These are phyloP conservation scores for Ceratobasidium sp. DNA, from an alignment of 1,284 basidiomycete genomes.

Conservation along the genomic window DNA sequence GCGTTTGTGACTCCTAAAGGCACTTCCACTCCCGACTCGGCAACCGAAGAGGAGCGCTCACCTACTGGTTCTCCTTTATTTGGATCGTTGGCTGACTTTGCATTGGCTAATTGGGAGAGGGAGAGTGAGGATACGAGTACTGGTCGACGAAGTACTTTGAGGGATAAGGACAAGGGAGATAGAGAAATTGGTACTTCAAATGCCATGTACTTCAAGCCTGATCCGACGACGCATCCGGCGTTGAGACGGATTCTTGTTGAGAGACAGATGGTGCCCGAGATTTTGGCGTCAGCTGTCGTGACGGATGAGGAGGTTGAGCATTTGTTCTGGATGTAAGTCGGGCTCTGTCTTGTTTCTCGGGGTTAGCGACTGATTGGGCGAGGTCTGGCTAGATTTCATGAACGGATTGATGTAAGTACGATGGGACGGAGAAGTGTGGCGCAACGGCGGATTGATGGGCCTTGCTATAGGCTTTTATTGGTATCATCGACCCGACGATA, in stretches of 20 bases:
- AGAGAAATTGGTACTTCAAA: constrained; percentile 71
- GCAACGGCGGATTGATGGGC: not conserved
- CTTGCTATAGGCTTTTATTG: constrained; percentile 70
- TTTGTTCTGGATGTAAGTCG: constrained; percentile 80
- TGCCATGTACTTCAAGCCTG: constrained; percentile 70
- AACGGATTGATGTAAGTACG: constrained; percentile 69
- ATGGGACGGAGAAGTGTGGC: not conserved
- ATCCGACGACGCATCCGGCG: constrained; percentile 72
- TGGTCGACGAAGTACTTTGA: not conserved
- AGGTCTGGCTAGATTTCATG: constrained; percentile 66
- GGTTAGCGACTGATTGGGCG: not conserved
- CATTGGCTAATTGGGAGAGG: constrained; percentile 5
- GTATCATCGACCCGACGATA: constrained; percentile 74
- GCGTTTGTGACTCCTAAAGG: not conserved
- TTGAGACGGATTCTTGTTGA: constrained; percentile 80
- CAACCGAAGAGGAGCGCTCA: constrained; percentile 15
- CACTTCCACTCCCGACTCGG: not conserved
- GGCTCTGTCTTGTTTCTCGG: not conserved
- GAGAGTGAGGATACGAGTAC: constrained; percentile 1
- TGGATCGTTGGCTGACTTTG: constrained; percentile 9
- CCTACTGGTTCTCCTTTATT: constrained; percentile 17
- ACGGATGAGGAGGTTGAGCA: constrained; percentile 83
- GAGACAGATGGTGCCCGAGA: constrained; percentile 79
- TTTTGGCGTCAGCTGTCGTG: constrained; percentile 81
- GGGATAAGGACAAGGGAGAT: not conserved